These are phyloP conservation scores for Clavulina sp. DNA, from an alignment of 768 basidiomycete genomes.

Conservation along the genomic window DNA sequence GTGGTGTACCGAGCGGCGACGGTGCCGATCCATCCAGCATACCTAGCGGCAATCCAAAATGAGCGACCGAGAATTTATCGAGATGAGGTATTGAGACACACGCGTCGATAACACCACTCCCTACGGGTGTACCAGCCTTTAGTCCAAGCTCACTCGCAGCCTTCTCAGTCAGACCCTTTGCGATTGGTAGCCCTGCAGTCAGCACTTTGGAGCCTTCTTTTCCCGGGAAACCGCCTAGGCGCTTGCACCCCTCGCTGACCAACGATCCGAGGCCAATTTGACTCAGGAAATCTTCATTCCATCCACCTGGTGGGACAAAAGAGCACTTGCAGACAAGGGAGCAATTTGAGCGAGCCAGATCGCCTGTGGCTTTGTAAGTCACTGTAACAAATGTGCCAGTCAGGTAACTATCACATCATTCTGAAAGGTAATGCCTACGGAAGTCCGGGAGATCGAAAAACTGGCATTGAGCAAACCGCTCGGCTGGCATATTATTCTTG, in stretches of 20 bases:
- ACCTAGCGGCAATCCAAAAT: conserved; percentile 10
- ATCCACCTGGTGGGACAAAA: conserved; percentile 70
- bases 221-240: conserved; percentile 49
- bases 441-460: conserved; percentile 92
- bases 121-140: conserved; percentile 72
- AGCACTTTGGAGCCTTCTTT: conserved; percentile 38
- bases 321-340: conserved; percentile 95
- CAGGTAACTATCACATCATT: conserved; percentile 3
- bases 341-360: conserved; percentile 66
- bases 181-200: conserved; percentile 70
- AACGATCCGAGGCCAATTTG: conserved; percentile 66
- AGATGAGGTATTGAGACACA: conserved; percentile 22
- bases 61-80: not conserved
- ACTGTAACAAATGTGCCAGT: conserved; percentile 20
- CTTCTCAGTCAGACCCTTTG: conserved; percentile 53
- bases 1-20: conserved; percentile 54
- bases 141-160: conserved; percentile 81
- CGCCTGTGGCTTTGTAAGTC: conserved; percentile 77
- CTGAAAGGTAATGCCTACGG: conserved; percentile 18
- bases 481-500: conserved; percentile 64
- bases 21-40: conserved; percentile 96
- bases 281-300: conserved; percentile 77
- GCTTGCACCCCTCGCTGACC: conserved; percentile 46
- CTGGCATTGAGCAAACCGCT: conserved; percentile 55
- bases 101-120: conserved; percentile 92